Base-by-base conservation (phyloP, 139 green algal genomes). In the Coccomyxa sp. region DNA sequence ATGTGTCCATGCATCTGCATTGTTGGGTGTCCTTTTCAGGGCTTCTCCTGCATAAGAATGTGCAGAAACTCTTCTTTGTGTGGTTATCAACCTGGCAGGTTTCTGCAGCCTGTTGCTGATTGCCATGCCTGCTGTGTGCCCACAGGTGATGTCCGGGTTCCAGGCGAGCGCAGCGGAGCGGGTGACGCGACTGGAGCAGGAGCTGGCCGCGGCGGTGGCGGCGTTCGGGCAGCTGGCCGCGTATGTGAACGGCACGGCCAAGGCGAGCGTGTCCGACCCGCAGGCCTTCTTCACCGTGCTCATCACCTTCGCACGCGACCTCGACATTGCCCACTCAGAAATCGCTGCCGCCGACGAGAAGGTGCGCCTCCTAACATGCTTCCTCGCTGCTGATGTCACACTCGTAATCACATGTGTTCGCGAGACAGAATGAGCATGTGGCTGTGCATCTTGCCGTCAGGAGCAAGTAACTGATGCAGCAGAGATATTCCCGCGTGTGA, bases 211-310 rank as follows among this genome's bases (percentile, higher is more conserved):
- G 51, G 79, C 82, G 10, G n/a, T 79, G 14, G 79, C 58, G 83
- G 30, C 31, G 0, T 86, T 82, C 77, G 38, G 80, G 66, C 63
- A 85, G 51, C 81, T 88, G 38, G 71, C 85, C 31, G 45, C n/a
- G 10, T 91, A 88, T 78, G 67, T 91, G 10, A 92, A 91, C 68
- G 90, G 86, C 45, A 68, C 80, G 23, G 67, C 38, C 32, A 83
- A 83, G 79, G 87, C 84, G 27, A 81, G 89, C 57, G 82, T 88
- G 23, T 59, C 76, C 23, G 80, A 84, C 18, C 63, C 81, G 15
- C 27, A 83, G 1, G 77, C 60, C 15, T 87, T 94, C 85, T 93
- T 94, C 77, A 57, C 63, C 13, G 67, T 90, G 67, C 68, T 93
- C 30, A 23, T 79, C 57, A 82, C 63, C 13, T 91, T 93, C 79